Percentiles rank a stretch among this genome's conserved stretches.
phyloP scores from a whole-genome alignment of 2,329 filamentous ascomycete genomes.

The Fusarium sarcochroum region DNA sequence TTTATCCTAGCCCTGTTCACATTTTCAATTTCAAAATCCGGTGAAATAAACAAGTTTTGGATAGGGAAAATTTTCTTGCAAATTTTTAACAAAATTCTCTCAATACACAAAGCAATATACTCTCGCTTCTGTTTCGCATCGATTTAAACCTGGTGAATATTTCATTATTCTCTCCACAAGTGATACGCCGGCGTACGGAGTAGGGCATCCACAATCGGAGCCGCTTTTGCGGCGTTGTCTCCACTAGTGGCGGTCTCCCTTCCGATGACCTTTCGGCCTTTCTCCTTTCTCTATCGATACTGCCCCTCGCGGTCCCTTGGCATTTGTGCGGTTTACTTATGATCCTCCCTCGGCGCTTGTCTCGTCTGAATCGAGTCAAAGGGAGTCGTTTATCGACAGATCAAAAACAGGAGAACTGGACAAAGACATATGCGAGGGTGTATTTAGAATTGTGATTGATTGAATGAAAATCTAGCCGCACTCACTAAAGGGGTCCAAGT shows the following conservation, averaged over 20 bases:
- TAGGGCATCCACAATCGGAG: slow-evolving; percentile 27
- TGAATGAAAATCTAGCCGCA: slow-evolving; percentile 1
- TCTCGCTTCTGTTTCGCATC: slow-evolving; percentile 15
- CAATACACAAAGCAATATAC: slow-evolving; percentile 6
- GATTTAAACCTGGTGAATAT: slow-evolving; percentile 7
- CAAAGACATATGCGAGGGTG: slow-evolving; percentile 19
- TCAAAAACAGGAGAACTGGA: slow-evolving; percentile 24
- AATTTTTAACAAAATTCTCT: neutral
- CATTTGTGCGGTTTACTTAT: slow-evolving; percentile 5
- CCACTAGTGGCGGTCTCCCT: slow-evolving; percentile 22
- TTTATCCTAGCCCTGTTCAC: slow-evolving; percentile 25
- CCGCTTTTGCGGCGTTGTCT: slow-evolving; percentile 30
- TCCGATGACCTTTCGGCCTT: slow-evolving; percentile 21
- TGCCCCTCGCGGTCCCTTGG: slow-evolving; percentile 23
- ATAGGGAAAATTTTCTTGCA: neutral
- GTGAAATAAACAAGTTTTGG: slow-evolving; percentile 33
- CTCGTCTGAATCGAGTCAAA: slow-evolving; percentile 17
- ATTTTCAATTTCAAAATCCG: slow-evolving; percentile 34
- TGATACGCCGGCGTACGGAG: slow-evolving; percentile 18
- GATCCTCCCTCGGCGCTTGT: slow-evolving; percentile 17
- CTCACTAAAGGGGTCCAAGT: slow-evolving; percentile 6
- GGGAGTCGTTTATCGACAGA: slow-evolving; percentile 24
- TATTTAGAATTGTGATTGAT: slow-evolving; percentile 11
- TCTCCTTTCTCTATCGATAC: slow-evolving; percentile 15
- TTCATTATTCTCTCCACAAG: slow-evolving; percentile 22